phyloP scores from a whole-genome alignment of 2,329 filamentous ascomycete species.

The Fusarium annulatum region DNA sequence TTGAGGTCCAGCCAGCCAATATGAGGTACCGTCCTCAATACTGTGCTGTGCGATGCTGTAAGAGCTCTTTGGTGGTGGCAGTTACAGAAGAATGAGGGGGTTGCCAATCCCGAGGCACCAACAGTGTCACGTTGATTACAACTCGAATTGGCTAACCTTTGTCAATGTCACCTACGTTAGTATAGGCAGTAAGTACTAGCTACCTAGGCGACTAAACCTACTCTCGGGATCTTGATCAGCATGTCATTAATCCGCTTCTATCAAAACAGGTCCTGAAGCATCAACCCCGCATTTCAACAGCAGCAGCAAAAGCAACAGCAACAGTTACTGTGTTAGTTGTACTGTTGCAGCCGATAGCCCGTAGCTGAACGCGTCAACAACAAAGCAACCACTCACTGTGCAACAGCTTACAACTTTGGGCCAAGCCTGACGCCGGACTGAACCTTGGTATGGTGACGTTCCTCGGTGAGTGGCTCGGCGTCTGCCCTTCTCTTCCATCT shows the following conservation, averaged over 20 bases:
- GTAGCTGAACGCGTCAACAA: slow-evolving; percentile 19
- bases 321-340: not conserved
- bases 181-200: not conserved
- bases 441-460: slow-evolving; percentile 40
- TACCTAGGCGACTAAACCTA: not conserved
- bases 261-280: not conserved
- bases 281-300: slow-evolving; percentile 31
- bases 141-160: slow-evolving; percentile 26
- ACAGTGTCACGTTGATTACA: slow-evolving; percentile 28
- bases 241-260: slow-evolving; percentile 20
- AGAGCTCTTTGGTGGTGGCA: not conserved
- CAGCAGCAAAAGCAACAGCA: not conserved
- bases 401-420: slow-evolving; percentile 2
- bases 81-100: slow-evolving; percentile 16
- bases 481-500: slow-evolving; percentile 28
- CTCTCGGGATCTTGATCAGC: slow-evolving; percentile 17
- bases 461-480: slow-evolving; percentile 41
- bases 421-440: slow-evolving; percentile 25
- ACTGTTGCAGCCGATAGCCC: slow-evolving; percentile 8
- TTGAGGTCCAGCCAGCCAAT: not conserved
- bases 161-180: not conserved
- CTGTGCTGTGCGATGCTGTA: not conserved
- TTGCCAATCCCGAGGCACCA: slow-evolving; percentile 27
- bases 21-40: not conserved
- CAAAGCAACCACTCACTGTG: slow-evolving; percentile 16